A percentile compares a stretch with the other conserved stretches of the same genome.
These are phyloP conservation scores for Trichoderma gracile DNA, from an alignment of 2,329 filamentous ascomycete genomes.

Conservation along the genomic window DNA sequence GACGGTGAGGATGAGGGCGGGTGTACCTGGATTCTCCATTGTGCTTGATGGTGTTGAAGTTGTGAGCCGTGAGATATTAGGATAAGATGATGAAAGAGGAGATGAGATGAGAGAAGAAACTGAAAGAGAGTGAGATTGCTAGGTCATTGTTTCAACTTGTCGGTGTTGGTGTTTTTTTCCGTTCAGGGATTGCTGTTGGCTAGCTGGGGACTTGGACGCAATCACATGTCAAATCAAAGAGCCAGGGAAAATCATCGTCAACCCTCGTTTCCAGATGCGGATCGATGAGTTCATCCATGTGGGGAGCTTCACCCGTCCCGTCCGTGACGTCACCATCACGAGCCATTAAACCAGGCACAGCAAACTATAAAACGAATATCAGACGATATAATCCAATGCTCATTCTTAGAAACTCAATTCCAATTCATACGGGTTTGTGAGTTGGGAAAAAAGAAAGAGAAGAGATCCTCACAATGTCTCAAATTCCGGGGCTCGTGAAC, in stretches of 20 bases:
- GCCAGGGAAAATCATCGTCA: not conserved
- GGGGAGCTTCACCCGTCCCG: conserved; percentile 23
- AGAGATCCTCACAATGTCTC: conserved; percentile 10
- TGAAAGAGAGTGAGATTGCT: too few species aligned
- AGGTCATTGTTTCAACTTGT: not conserved
- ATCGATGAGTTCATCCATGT: conserved; percentile 23
- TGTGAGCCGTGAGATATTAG: too few species aligned
- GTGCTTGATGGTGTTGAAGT: too few species aligned
- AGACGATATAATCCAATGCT: not conserved
- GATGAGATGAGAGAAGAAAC: too few species aligned
- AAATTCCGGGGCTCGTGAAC: conserved; percentile 35
- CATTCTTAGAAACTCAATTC: too few species aligned
- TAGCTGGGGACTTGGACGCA: not conserved
- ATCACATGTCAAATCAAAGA: conserved; percentile 25
- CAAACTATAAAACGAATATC: too few species aligned
- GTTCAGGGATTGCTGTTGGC: conserved; percentile 3
- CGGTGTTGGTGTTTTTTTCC: not conserved
- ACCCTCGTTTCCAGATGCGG: conserved; percentile 1
- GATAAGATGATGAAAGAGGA: too few species aligned
- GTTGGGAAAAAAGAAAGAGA: not conserved
- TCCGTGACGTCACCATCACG: conserved; percentile 34
- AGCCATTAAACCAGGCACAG: not conserved
- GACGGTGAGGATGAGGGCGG: not conserved
- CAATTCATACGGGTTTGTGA: not conserved
- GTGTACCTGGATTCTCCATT: conserved; percentile 49